Base-by-base conservation (phyloP, 2,329 filamentous ascomycete species). In the Fusarium continuum region DNA sequence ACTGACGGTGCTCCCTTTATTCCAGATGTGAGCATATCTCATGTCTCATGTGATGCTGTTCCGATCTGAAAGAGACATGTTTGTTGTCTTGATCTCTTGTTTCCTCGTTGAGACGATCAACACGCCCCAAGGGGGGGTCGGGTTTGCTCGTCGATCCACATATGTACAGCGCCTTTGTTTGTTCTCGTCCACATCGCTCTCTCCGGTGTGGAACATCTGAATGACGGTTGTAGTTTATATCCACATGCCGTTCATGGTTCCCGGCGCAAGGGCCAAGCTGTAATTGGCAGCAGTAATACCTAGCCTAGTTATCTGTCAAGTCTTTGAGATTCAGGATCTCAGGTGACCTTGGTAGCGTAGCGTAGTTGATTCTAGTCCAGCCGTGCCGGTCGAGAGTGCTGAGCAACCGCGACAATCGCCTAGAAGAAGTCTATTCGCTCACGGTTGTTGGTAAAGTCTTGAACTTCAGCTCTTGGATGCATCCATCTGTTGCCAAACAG, bases 191-290 rank as follows among this genome's bases (percentile, higher is more conserved):
- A 44, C 53, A 17, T 65, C 52, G 61, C 48, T 50, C 48, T 49
- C 50, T 47, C 55, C 45, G 55, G 29, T 19, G 54, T 43, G 61
- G 54, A 35, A 64, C 43, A 40, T 50, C 20, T 39, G 43, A 49
- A 22, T 49, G 61, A 61, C 45, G 50, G 55, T 38, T 64, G 55
- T 52, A 45, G 56, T 54, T 34, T 32, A 38, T 54, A 64, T 36
- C 43, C 55, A 49, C 56, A 65, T 61, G 55, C 61, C 55, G 61
- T 65, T 57, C 61, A 38, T 48, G 41, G 54, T 35, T 57, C 55
- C 47, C 43, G 41, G 26, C 39, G 25, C 55, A 44, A 40, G 52
- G 36, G 35, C 31, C 32, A 39, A 35, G 25, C 25, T 45, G 48
- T 40, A 51, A 45, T 26, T 13, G 14, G 13, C 26, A 20, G 36